Percentiles rank a stretch among this genome's conserved stretches.
These are phyloP conservation scores for Globisporangium heterothallicum DNA, from an alignment of 352 stramenopile species.

Conservation along the genomic window DNA sequence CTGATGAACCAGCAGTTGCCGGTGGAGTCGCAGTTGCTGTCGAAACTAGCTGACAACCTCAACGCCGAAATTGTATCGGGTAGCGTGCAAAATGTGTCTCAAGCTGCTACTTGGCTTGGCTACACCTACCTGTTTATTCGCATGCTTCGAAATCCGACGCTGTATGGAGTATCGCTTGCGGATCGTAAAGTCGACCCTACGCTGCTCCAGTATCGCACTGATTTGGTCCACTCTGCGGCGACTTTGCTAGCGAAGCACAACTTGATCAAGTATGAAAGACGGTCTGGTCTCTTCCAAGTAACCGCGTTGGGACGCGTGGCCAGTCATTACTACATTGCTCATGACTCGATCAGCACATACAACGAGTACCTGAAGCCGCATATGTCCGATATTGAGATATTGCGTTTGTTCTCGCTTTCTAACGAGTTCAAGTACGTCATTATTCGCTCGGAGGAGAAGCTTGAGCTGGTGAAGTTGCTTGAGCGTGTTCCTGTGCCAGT, in stretches of 20 bases:
- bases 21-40: conserved; percentile 98
- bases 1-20: conserved; percentile 99
- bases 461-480: conserved; percentile 97
- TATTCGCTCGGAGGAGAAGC: conserved; percentile 97
- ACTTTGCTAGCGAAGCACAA: conserved; percentile 96
- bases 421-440: conserved; percentile 99
- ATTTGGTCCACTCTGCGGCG: conserved; percentile 96
- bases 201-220: conserved; percentile 92
- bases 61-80: conserved; percentile 99
- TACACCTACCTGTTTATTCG: conserved; percentile 99
- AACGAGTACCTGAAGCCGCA: conserved; percentile 98
- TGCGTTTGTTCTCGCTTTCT: conserved; percentile 98
- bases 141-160: conserved; percentile 96
- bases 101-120: conserved; percentile 97
- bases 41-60: conserved; percentile 95
- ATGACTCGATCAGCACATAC: conserved; percentile 98
- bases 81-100: conserved; percentile 90
- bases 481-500: conserved; percentile 98
- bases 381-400: conserved; percentile 99
- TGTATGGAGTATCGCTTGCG: conserved; percentile 94
- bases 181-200: conserved; percentile 89
- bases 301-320: conserved; percentile 97
- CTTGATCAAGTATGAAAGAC: conserved; percentile 97
- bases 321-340: conserved; percentile 99
- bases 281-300: conserved; percentile 92